Evolutionary conservation across 1,139 yeast genomes (phyloP).

Genomic region (Suhomyces atakaporum): DNA sequence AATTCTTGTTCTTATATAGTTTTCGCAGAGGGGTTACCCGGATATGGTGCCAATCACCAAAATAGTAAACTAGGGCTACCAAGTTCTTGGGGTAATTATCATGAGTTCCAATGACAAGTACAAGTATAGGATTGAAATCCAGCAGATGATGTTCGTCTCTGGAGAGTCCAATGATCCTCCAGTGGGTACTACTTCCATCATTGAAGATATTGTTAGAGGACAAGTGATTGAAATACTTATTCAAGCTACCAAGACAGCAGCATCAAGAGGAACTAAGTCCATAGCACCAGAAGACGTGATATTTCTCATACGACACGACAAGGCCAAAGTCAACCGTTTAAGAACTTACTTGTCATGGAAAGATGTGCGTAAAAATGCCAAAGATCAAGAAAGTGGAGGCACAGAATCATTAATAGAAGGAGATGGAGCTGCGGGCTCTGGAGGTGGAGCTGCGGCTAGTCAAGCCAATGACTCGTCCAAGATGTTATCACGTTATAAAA

Average conservation of each 20-base stretch:
- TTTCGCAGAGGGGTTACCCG: constrained; percentile 15
- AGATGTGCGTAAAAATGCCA: constrained; percentile 95
- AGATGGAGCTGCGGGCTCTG: constrained; percentile 38
- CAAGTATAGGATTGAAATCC: constrained; percentile 81
- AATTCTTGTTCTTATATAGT: constrained; percentile 9
- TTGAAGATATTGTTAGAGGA: constrained; percentile 92
- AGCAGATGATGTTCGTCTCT: constrained; percentile 98
- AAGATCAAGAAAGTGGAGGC: constrained; percentile 89
- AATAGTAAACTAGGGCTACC: constrained; percentile 8
- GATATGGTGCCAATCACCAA: constrained; percentile 6
- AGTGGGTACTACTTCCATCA: constrained; percentile 81
- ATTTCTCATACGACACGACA: constrained; percentile 88
- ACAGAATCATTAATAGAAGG: constrained; percentile 53
- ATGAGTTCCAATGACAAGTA: constrained; percentile 45
- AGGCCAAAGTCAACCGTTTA: constrained; percentile 88
- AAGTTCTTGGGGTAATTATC: constrained; percentile 1
- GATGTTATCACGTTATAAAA: constrained; percentile 68
- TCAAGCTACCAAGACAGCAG: constrained; percentile 80
- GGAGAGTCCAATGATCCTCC: constrained; percentile 97
- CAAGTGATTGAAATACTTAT: constrained; percentile 89
- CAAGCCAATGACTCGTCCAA: constrained; percentile 53
- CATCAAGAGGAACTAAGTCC: constrained; percentile 77
- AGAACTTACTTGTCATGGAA: constrained; percentile 95
- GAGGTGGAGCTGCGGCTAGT: constrained; percentile 30
- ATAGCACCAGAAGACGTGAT: constrained; percentile 93